phyloP scores from a whole-genome alignment of 139 green algal species.

The Chlamydomonas sphaeroides region DNA sequence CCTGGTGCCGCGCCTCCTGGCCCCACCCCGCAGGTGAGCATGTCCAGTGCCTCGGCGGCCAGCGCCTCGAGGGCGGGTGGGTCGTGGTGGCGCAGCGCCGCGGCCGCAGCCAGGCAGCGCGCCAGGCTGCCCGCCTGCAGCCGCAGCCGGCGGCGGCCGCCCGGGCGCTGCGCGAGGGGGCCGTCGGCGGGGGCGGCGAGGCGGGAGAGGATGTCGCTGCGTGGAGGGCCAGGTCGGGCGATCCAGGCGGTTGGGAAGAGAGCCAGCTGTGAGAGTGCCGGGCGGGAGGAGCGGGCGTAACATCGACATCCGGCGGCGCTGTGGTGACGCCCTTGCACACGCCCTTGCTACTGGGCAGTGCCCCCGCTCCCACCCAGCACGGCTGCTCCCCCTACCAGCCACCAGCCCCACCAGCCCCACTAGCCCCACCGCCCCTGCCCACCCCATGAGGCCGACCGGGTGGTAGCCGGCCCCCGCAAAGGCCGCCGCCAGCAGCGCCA shows the following conservation, averaged over 20 bases:
- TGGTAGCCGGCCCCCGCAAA: constrained; percentile 26
- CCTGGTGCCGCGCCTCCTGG: not conserved
- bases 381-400: no score
- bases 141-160: no score
- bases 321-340: not conserved
- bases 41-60: not conserved
- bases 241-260: no score
- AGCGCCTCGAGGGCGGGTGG: not conserved
- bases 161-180: no score
- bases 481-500: not conserved
- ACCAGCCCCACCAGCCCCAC: not conserved
- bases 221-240: not conserved
- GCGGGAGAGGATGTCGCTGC: not conserved
- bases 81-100: constrained; percentile 17
- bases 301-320: not conserved
- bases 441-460: constrained; percentile 19
- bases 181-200: not conserved
- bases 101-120: constrained; percentile 16
- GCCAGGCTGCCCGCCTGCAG: constrained; percentile 18
- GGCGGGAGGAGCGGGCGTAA: not conserved
- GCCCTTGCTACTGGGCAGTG: no score
- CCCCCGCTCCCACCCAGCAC: not conserved
- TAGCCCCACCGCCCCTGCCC: not conserved
- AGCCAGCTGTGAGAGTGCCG: no score
- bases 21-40: not conserved